Percentiles rank a stretch among this genome's conserved stretches.
These are phyloP conservation scores for Cyclotella baltica DNA, from an alignment of 108 stramenopile species.

Conservation along the genomic window DNA sequence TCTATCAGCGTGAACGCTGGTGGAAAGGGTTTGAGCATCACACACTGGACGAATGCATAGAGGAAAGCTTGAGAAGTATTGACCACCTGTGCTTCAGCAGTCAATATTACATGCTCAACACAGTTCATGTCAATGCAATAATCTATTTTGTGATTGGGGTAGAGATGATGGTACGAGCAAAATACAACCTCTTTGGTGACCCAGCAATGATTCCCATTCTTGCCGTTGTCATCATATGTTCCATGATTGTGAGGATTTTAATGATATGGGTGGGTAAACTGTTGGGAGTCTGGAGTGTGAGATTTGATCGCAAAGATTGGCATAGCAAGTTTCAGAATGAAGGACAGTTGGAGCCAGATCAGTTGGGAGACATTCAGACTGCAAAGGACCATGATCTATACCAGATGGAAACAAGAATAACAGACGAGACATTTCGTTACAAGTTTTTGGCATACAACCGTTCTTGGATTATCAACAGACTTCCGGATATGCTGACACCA, in stretches of 20 bases:
- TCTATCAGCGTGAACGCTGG: conserved; percentile 75
- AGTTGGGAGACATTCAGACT: conserved; percentile 55
- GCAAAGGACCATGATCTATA: conserved; percentile 65
- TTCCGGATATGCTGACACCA: conserved; percentile 83
- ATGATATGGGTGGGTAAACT: conserved; percentile 59
- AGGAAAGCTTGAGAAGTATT: conserved; percentile 73
- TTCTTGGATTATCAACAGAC: conserved; percentile 77
- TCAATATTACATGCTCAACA: conserved; percentile 87
- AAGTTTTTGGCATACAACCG: conserved; percentile 89
- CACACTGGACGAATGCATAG: conserved; percentile 83
- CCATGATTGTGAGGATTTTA: conserved; percentile 41
- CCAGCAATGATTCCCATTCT: conserved; percentile 65
- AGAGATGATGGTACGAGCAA: conserved; percentile 76
- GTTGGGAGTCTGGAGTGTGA: conserved; percentile 78
- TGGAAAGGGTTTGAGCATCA: conserved; percentile 82
- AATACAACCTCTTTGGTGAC: conserved; percentile 83
- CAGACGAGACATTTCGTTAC: conserved; percentile 83
- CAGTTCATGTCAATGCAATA: conserved; percentile 78
- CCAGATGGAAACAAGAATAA: conserved; percentile 80
- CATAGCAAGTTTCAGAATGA: conserved; percentile 41
- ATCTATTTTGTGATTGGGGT: conserved; percentile 76
- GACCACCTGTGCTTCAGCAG: conserved; percentile 85
- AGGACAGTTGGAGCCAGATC: conserved; percentile 43
- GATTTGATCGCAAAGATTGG: conserved; percentile 76
- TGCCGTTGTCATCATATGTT: conserved; percentile 35